Evolutionary conservation across 1,284 basidiomycete genomes (phyloP).

Genomic region (Malassezia arunalokei): DNA sequence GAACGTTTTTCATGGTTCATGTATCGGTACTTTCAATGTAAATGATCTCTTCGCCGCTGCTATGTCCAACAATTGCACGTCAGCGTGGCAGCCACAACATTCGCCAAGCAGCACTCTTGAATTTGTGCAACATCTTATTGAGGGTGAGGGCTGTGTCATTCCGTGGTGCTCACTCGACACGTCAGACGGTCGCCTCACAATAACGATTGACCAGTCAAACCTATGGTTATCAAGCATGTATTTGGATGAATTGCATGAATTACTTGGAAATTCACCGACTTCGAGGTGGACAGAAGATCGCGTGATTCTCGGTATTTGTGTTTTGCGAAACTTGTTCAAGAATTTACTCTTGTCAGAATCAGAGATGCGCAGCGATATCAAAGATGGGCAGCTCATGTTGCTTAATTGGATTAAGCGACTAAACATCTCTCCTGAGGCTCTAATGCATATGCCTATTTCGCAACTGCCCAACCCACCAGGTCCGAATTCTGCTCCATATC

Average conservation of each 20-base stretch:
- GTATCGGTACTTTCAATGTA: slow-evolving; percentile 62
- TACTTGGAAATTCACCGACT: slow-evolving; percentile 10
- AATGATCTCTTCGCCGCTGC: slow-evolving; percentile 52
- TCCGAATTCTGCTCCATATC: not conserved
- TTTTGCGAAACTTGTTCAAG: slow-evolving; percentile 42
- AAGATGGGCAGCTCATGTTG: not conserved
- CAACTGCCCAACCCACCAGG: not conserved
- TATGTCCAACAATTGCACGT: slow-evolving; percentile 17
- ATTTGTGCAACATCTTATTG: slow-evolving; percentile 70
- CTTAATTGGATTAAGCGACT: not conserved
- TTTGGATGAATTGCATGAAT: slow-evolving; percentile 63
- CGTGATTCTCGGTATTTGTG: slow-evolving; percentile 31
- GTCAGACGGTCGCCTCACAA: slow-evolving; percentile 70
- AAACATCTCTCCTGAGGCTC: not conserved
- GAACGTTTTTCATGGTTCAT: slow-evolving; percentile 71
- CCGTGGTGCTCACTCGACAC: slow-evolving; percentile 84
- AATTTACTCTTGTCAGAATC: slow-evolving; percentile 32
- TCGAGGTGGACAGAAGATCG: slow-evolving; percentile 5
- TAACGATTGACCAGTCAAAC: slow-evolving; percentile 67
- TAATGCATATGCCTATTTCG: slow-evolving; percentile 1
- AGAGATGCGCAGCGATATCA: slow-evolving; percentile 16
- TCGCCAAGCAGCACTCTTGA: slow-evolving; percentile 61
- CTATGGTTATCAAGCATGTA: slow-evolving; percentile 93
- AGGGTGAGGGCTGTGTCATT: slow-evolving; percentile 74
- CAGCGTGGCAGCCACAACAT: slow-evolving; percentile 22